Evolutionary conservation across 2,329 filamentous ascomycete species (phyloP).

Genomic region (Epichloe uncinata): DNA sequence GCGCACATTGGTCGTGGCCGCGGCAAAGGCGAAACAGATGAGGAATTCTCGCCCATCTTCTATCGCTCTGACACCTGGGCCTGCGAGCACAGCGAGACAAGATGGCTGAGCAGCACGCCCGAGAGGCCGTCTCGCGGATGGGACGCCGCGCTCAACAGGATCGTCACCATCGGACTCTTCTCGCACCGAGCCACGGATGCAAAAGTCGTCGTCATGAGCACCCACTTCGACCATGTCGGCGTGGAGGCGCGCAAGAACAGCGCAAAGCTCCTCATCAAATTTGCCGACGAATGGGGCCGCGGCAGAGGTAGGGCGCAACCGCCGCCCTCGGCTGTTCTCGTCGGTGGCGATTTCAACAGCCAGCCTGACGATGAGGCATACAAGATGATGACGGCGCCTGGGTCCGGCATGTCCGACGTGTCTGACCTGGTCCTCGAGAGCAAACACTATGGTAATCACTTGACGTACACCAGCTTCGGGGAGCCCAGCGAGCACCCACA

Average conservation of each 20-base stretch:
- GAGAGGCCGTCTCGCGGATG: constrained; percentile 58
- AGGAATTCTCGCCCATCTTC: constrained; percentile 75
- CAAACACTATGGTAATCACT: constrained; percentile 40
- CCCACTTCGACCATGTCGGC: constrained; percentile 56
- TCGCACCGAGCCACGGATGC: constrained; percentile 33
- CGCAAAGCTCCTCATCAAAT: constrained; percentile 41
- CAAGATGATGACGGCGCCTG: constrained; percentile 33
- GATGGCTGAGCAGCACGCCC: constrained; percentile 69
- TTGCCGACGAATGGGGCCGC: constrained; percentile 28
- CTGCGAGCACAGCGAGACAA: constrained; percentile 45
- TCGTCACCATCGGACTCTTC: constrained; percentile 51
- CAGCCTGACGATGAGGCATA: constrained; percentile 46
- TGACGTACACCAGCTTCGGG: constrained; percentile 56
- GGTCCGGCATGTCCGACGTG: constrained; percentile 35
- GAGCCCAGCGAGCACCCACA: constrained; percentile 28
- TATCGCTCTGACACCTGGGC: constrained; percentile 51
- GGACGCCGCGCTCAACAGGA: constrained; percentile 45
- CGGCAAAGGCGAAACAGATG: constrained; percentile 48
- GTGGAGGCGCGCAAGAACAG: constrained; percentile 40
- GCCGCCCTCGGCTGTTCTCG: constrained; percentile 34
- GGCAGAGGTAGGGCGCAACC: constrained; percentile 6
- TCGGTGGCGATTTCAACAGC: constrained; percentile 61
- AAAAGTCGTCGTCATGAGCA: constrained; percentile 47
- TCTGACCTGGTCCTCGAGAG: constrained; percentile 26
- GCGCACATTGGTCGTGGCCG: constrained; percentile 51